Evolutionary conservation across 2,329 filamentous ascomycete genomes (phyloP), one percentile per base, ranked within the genome.

Genomic region (Drechmeria coniospora): DNA sequence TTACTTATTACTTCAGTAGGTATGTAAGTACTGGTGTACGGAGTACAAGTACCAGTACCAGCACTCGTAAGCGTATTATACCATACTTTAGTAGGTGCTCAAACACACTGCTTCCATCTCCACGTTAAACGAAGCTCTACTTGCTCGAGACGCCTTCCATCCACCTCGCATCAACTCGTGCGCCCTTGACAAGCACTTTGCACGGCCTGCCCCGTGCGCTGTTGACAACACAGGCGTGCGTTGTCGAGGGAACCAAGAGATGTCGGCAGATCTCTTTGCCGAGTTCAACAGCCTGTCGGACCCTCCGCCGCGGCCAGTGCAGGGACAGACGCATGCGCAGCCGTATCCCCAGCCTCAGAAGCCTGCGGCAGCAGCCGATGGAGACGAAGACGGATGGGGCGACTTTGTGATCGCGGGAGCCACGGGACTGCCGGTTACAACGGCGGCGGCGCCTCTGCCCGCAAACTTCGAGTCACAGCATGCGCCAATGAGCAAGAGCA

Each of bases 201-300:
- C n/a, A n/a, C n/a, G 8, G 23, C 23, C 18, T 25, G 8, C 6
- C 12, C 12, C 11, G 22, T 8, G 12, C 22, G 22, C 14, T 8
- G 14, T 8, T 13, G 12, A n/a, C n/a, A n/a, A n/a, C 13, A 18
- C 17, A 11, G 15, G 11, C 6, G 13, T 12, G 13, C 6, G 22
- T 23, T 6, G 6, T n/a, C 6, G 13, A 15, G 23, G 23, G 5
- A 13, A 14, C 15, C 16, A n/a, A 33, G 45, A 20, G 34, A 77
- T 76, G 71, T 77, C 72, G 39, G 68, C 70, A 35, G 70, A 76
- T 49, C 63, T 77, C 32, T 71, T 76, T 43, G 71, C 69, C 30
- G 67, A 71, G 38, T 74, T 77, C 39, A 68, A 65, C 42, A 57
- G 53, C 40, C 53, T 59, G 37, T 57, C 63, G 28, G 50, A 45